Conservation (phyloP, 805 yeast genomes). For the Alloascoidea africana region DNA sequence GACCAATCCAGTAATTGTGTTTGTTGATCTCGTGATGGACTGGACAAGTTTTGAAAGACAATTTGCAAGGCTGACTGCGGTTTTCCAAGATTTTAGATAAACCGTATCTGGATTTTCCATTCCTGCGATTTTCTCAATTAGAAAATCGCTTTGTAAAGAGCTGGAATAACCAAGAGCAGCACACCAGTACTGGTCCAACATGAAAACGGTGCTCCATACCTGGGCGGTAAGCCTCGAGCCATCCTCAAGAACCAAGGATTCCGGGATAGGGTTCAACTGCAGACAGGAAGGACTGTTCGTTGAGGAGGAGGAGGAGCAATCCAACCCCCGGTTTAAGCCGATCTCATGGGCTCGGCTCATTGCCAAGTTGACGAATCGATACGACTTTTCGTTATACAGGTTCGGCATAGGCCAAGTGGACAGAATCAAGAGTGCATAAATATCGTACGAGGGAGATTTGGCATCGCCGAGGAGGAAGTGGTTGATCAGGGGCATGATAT, state of each 20-base stretch:
- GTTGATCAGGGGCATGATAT: slow-evolving; percentile 75
- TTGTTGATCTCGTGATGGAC: neutral
- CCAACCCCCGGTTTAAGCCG: slow-evolving; percentile 76
- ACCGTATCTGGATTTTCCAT: neutral
- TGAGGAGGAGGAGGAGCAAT: neutral
- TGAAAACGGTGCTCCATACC: neutral
- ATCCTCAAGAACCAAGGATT: too few relatives aligned
- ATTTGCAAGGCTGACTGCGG: neutral
- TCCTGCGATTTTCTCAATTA: neutral
- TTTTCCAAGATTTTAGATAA: neutral
- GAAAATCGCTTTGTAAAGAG: neutral
- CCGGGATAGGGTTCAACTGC: too few relatives aligned
- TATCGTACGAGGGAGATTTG: slow-evolving; percentile 70
- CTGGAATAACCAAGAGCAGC: neutral
- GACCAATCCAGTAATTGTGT: neutral
- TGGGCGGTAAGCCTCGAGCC: neutral
- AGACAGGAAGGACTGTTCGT: neutral
- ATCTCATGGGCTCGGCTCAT: slow-evolving; percentile 71
- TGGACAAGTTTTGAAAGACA: neutral
- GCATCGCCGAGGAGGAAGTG: slow-evolving; percentile 91
- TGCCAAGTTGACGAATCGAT: slow-evolving; percentile 77
- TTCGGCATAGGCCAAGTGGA: slow-evolving; percentile 90
- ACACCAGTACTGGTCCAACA: neutral
- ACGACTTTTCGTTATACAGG: slow-evolving; percentile 82
- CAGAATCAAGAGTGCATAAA: slow-evolving; percentile 75